Percentiles rank a stretch among this genome's conserved stretches.
phyloP scores from a whole-genome alignment of 2,329 filamentous ascomycete species.

The Penicillium sp. region DNA sequence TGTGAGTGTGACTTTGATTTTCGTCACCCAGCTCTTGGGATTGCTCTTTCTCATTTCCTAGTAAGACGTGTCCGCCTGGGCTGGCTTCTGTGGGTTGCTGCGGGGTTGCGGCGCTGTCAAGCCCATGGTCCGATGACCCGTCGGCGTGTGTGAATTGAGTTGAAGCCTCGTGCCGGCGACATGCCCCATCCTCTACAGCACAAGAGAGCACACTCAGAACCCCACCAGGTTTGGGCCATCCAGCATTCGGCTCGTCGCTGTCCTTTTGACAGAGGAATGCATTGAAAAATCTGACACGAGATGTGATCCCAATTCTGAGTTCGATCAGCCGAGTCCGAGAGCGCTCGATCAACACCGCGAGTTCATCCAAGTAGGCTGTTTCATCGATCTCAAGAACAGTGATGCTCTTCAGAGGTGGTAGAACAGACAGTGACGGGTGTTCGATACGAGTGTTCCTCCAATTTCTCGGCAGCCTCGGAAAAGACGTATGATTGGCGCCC shows the following conservation, averaged over 20 bases:
- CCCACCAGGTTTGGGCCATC: constrained; percentile 31
- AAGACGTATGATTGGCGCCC: constrained; percentile 11
- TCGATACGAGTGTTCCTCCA: constrained; percentile 58
- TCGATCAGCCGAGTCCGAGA: constrained; percentile 63
- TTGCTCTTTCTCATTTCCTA: neutral
- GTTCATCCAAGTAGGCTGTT: constrained; percentile 74
- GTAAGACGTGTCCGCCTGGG: neutral
- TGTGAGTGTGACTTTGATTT: neutral
- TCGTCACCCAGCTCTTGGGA: neutral
- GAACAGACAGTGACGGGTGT: constrained; percentile 71
- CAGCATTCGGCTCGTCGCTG: constrained; percentile 6
- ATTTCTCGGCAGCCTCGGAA: constrained; percentile 22
- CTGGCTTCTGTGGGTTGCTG: neutral
- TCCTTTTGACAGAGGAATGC: constrained; percentile 24
- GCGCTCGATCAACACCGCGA: constrained; percentile 68
- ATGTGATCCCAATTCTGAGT: constrained; percentile 66
- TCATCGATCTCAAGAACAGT: constrained; percentile 78
- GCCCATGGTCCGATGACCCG: constrained; percentile 4
- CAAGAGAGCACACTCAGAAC: constrained; percentile 27
- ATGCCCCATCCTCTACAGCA: neutral
- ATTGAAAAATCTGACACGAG: constrained; percentile 22
- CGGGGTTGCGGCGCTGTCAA: neutral
- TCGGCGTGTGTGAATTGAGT: neutral
- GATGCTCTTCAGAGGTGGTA: constrained; percentile 68
- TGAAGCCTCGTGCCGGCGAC: constrained; percentile 3